Base-by-base conservation (phyloP, 192 early-diverging fungal genomes). In the Coemansia sp. region DNA sequence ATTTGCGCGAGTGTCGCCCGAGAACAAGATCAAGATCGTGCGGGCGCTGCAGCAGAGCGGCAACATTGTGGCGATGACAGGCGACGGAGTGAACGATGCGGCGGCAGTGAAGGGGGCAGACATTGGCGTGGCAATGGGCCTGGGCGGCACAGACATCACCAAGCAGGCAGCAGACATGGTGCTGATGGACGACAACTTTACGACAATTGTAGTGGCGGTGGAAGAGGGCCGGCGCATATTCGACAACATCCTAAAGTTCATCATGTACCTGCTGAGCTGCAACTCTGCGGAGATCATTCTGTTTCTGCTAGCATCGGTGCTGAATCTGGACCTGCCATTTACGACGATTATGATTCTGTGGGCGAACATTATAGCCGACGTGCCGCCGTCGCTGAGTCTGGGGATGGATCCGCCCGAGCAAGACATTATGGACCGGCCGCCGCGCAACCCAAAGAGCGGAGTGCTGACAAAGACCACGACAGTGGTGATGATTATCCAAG, bases 151-250 rank as follows among this genome's bases (percentile, higher is more conserved):
- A 0, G 97, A 98, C 60, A 95, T 98, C 53, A 96, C 97, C 50
- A 98, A 97, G 78, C 95, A 98, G 69, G 97, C 95, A 11, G 95
- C 97, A 4, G 97, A 98, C 67, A 94, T 98, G 69, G 90, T 98
- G 48, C 75, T 98, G 3, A 86, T 91, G 19, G 90, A 98, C 76
- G 95, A 97, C 84, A 90, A 98, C 82, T 98, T 97, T 69, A 85
- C 93, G 38, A 97, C 92, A 9, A 98, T 98, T 68, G 92, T 97
- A 5, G 84, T 84, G n/a, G 95, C 94, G 10, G 90, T 98, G 11
- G 85, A 89, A 64, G 94, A 97, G 76, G 97, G 97, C 35, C 85
- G 97, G 17, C 89, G 88, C 45, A 94, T 98, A 12, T 98, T 95
- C 83, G 94, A 94, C 84, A 98, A 98, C 82, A 98, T 98, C 76